These are phyloP conservation scores for Schwanniomyces polymorphus DNA, from an alignment of 805 yeast genomes.

Conservation along the genomic window DNA sequence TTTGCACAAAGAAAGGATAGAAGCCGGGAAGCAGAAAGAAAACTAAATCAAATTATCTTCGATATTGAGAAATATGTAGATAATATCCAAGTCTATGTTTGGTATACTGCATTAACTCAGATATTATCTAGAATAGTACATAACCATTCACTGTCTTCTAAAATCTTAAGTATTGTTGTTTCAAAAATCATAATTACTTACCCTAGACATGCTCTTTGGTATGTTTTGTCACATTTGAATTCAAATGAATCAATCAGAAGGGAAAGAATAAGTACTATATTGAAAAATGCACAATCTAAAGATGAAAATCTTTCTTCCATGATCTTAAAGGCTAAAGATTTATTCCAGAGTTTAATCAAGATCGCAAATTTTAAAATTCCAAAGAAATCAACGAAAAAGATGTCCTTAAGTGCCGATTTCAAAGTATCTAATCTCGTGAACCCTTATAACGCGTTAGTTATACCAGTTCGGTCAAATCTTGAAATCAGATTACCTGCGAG, in stretches of 20 bases:
- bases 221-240: slow-evolving; percentile 66
- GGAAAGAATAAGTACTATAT: slow-evolving; percentile 24
- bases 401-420: slow-evolving; percentile 43
- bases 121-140: slow-evolving; percentile 77
- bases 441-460: slow-evolving; percentile 51
- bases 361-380: slow-evolving; percentile 42
- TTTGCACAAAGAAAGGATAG: slow-evolving; percentile 43
- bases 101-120: slow-evolving; percentile 88
- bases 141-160: slow-evolving; percentile 53
- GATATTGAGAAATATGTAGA: slow-evolving; percentile 45
- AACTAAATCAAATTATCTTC: slow-evolving; percentile 47
- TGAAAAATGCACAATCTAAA: slow-evolving; percentile 14
- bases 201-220: slow-evolving; percentile 87
- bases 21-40: slow-evolving; percentile 29
- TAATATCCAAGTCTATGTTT: slow-evolving; percentile 51
- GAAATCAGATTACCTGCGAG: slow-evolving; percentile 62
- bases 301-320: slow-evolving; percentile 12
- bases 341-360: slow-evolving; percentile 43
- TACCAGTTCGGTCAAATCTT: slow-evolving; percentile 73
- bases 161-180: slow-evolving; percentile 58
- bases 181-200: slow-evolving; percentile 58
- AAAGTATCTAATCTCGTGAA: slow-evolving; percentile 28
- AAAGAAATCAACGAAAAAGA: slow-evolving; percentile 30
- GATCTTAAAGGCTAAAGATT: slow-evolving; percentile 26
- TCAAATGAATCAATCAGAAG: slow-evolving; percentile 44